Conservation (phyloP, 192 early-diverging fungal genomes). For the Dimargaris xerosporica region DNA sequence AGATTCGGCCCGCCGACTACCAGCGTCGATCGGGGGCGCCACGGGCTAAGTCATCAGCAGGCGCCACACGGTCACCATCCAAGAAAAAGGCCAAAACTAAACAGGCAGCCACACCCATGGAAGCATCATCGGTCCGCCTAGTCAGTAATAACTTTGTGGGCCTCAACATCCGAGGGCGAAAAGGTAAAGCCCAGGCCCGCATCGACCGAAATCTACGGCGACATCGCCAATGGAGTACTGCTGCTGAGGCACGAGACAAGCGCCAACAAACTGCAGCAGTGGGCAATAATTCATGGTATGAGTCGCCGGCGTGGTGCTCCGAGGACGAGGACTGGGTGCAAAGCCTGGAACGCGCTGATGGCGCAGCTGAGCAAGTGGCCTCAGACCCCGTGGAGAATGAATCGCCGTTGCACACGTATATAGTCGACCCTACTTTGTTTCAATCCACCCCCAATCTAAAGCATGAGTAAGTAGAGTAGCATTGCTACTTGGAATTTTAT, state of each 20-base stretch:
- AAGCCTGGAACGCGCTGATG: background rate
- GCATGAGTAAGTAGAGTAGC: background rate
- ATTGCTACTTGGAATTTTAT: constrained; percentile 8
- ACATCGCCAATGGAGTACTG: background rate
- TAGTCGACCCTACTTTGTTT: background rate
- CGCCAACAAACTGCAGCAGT: background rate
- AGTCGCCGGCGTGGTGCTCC: constrained; percentile 9
- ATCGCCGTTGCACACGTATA: background rate
- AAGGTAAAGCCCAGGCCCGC: constrained; percentile 18
- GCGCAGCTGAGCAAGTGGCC: background rate
- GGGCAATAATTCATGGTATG: constrained; percentile 28
- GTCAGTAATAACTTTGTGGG: constrained; percentile 32
- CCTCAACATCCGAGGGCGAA: constrained; percentile 17
- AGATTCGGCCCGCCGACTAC: constrained; percentile 21
- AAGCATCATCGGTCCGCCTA: background rate
- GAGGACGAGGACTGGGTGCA: background rate
- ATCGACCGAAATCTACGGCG: constrained; percentile 17
- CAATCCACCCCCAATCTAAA: background rate
- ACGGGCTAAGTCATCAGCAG: background rate
- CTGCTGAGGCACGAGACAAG: background rate
- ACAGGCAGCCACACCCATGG: background rate
- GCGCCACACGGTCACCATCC: background rate
- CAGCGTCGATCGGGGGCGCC: background rate
- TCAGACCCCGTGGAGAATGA: background rate
- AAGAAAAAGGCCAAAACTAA: background rate